Base-by-base conservation (phyloP, 345 rosid species). In the Garcia nutans region DNA sequence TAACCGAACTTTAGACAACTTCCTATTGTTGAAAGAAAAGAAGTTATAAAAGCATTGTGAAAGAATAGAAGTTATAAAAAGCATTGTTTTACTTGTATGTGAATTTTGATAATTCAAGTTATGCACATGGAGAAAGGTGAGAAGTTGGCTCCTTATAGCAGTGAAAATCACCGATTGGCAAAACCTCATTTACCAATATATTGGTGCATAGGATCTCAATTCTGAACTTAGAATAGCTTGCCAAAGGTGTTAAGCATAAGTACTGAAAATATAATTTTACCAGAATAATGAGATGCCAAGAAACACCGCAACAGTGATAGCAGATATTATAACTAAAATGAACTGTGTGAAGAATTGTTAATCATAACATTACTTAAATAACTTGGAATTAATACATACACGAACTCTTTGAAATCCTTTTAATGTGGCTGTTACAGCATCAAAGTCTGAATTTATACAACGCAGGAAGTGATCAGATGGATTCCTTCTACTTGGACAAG, bases 391-490 rank as follows among this genome's bases (percentile, higher is more conserved):
- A 49, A 77, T 70, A 79, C 86, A 26, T 82, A 91, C 96, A 16
- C 75, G 87, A 72, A 88, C 75, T 78, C 86, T 85, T 56, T 78
- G 90, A 80, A 92, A 91, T 70, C 90, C 96, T 77, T 82, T 89
- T 58, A 91, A 76, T 2, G 92, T 87, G 33, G 87, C 84, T 33
- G 96, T 84, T 10, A 91, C 86, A 62, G 86, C 73, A 77, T 91
- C 96, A 2, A 91, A 91, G 79, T 91, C 96, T 2, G 92, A 84
- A 79, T 91, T 91, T 77, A 91, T 60, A 77, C 96, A 91, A 10
- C 96, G 89, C 10, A 91, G 80, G 85, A 89, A 91, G 85, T 91
- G 96, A 85, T 91, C 96, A 8, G 96, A 91, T 59, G 93, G 96
- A 65, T 87, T 91, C 75, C 92, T 89, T 81, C 83, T 79, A 28